phyloP scores from a whole-genome alignment of 768 basidiomycete species.

The Pleurotus djamor region DNA sequence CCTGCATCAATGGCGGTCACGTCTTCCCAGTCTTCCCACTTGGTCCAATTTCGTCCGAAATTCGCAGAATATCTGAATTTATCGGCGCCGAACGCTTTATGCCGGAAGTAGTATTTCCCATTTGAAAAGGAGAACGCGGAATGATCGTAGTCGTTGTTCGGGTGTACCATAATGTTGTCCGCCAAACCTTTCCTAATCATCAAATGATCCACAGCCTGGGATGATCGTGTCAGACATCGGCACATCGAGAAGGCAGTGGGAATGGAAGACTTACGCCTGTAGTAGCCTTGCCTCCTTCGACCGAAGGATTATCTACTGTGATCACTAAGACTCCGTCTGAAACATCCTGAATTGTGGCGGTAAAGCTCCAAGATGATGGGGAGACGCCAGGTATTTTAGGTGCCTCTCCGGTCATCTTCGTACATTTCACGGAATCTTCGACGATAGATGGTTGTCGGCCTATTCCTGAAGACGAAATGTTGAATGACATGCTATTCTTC shows the following conservation, averaged over 20 bases:
- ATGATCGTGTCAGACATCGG: slow-evolving; percentile 5
- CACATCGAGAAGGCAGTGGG: slow-evolving; percentile 1
- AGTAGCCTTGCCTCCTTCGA: slow-evolving; percentile 34
- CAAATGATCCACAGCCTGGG: slow-evolving; percentile 69
- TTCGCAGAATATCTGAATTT: slow-evolving; percentile 85
- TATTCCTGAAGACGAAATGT: slow-evolving; percentile 66
- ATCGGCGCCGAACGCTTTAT: slow-evolving; percentile 85
- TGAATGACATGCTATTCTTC: slow-evolving; percentile 59
- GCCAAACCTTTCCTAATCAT: slow-evolving; percentile 76
- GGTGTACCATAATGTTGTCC: slow-evolving; percentile 86
- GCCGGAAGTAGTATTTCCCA: slow-evolving; percentile 73
- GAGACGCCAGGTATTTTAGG: slow-evolving; percentile 51
- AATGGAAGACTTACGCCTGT: slow-evolving; percentile 51
- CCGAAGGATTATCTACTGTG: slow-evolving; percentile 54
- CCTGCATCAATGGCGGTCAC: slow-evolving; percentile 58
- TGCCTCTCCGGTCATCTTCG: slow-evolving; percentile 43
- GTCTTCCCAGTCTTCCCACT: slow-evolving; percentile 80
- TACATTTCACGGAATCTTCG: slow-evolving; percentile 42
- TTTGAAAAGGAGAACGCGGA: slow-evolving; percentile 46
- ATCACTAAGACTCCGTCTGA: slow-evolving; percentile 84
- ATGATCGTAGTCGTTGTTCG: slow-evolving; percentile 73
- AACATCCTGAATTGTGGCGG: slow-evolving; percentile 68
- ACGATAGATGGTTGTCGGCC: slow-evolving; percentile 53
- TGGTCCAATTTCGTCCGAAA: slow-evolving; percentile 82
- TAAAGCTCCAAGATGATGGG: slow-evolving; percentile 69